Base-by-base conservation (phyloP, 805 yeast species). In the Candida schatavii region DNA sequence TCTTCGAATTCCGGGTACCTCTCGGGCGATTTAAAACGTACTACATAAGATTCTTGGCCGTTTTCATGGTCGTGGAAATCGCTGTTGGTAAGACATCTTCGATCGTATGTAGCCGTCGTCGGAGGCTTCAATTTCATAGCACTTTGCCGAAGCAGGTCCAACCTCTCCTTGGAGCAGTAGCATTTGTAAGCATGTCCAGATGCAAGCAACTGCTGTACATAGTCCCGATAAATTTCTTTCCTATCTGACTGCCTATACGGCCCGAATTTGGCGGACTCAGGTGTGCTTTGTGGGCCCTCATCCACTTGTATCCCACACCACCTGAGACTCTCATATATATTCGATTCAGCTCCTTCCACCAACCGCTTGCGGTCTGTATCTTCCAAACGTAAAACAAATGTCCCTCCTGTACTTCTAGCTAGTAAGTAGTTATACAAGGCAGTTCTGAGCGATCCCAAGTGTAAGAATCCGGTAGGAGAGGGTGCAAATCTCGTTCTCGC, bases 401-500 rank as follows among this genome's bases (percentile, higher is more conserved):
- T 76, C 0, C 99, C 99, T 0, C 78, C 77, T 0, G 96, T 88
- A 41, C 77, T 72, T 51, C 71, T 79, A 0, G 99, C 98, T 13
- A 87, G 64, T 14, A 93, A 61, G 54, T 82, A 93, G 61, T 93
- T 93, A 64, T 88, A 93, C 15, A 93, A 62, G 0, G 98, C 98
- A 0, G 99, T 93, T 59, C 99, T 68, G 35, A 93, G 58, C 0
- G 97, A 90, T 0, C 99, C 99, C 45, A 93, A 59, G 59, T 93
- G 99, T n/a, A 93, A 70, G 46, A 78, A 78, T 0, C 99, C 99
- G 0, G 99, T 93, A 1, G 99, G 99, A 2, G 97, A 89, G 0
- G 99, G 99, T 0, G 99, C 99, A 63, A 93, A 93, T 48, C 99
- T 67, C 1, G 98, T 87, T 49, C 97, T 64, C 0, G 81, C 95